Base-by-base conservation (phyloP, 1,284 basidiomycete species). In the Pascua guehoae region DNA sequence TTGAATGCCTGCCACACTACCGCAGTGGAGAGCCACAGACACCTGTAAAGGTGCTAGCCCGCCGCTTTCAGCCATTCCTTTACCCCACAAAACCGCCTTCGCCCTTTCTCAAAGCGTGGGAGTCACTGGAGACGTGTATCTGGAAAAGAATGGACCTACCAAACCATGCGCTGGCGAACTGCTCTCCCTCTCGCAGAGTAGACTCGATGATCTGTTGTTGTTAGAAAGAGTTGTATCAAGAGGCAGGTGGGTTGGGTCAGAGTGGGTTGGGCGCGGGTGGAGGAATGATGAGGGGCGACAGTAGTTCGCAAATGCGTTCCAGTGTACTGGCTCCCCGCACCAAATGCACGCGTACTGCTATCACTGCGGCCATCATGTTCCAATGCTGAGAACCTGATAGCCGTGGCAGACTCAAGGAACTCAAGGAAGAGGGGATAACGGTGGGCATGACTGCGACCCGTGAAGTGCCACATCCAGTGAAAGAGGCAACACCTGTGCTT, bases 141-240 rank as follows among this genome's bases (percentile, higher is more conserved):
- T 15, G 39, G 10, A 24, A 4, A 41, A 18, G 17, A 10, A 4
- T 15, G 7, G 17, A 47, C 56, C 37, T 16, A 62, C 61, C 61
- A 41, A 60, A 60, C 41, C 46, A 99, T 55, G 96, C 95, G 73
- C 98, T 98, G 64, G 96, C 95, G 71, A 99, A 99, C 79, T 99
- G 92, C 80, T 98, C 91, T 69, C 95, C 93, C 89, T 98, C 93
- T 84, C 95, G 82, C 57, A 98, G 83, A 10, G 94, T 98, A 68
- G 88, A 91, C 81, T 98, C 94, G 75, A 98, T 98, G 79, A 98
- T 97, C 80, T 73, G 54, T 8, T 39, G 47, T n/a, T 5, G 53
- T 56, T 36, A 40, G 45, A 4, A 36, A 41, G 17, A 16, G 12
- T 51, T 18, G 24, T 15, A 51, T 10, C 38, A 12, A 52, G 39